Percentiles rank a stretch among this genome's conserved stretches.
Conservation (phyloP, 331 rosid species). For the Saraca asoca region DNA sequence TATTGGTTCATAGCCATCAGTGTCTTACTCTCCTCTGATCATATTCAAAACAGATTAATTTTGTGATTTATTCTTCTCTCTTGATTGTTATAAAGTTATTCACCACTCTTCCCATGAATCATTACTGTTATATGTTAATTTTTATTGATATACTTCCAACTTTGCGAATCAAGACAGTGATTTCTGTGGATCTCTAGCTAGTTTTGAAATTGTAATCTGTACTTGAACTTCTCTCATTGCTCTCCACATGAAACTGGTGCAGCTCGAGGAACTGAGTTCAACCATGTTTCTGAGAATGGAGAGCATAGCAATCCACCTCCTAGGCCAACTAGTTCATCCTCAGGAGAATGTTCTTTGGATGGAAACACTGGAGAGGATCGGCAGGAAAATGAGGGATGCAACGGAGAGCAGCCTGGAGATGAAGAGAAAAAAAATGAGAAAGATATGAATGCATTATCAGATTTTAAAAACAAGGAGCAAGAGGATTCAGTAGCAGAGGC, state of each 20-base stretch:
- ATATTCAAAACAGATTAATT: too few relatives aligned
- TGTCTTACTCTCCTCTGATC: constrained; percentile 9
- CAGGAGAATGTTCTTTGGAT: constrained; percentile 39
- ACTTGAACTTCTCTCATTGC: constrained; percentile 27
- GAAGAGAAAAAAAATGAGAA: constrained; percentile 44
- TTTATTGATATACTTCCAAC: constrained; percentile 1
- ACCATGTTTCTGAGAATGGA: constrained; percentile 36
- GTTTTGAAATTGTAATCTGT: too few relatives aligned
- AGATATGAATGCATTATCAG: constrained; percentile 37
- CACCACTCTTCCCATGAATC: neutral
- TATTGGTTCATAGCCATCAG: constrained; percentile 14
- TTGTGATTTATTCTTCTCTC: constrained; percentile 10
- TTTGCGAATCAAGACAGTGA: too few relatives aligned
- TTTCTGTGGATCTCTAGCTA: too few relatives aligned
- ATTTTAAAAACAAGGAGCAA: constrained; percentile 30
- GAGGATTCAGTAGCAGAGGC: constrained; percentile 31
- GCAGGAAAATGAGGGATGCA: constrained; percentile 38
- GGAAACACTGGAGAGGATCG: constrained; percentile 36
- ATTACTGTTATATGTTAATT: constrained; percentile 3
- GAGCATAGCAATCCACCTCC: constrained; percentile 26
- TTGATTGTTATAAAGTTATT: constrained; percentile 13
- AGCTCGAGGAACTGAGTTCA: constrained; percentile 35
- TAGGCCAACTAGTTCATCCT: constrained; percentile 33
- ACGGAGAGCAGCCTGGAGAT: too few relatives aligned
- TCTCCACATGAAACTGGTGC: constrained; percentile 43